phyloP scores from a whole-genome alignment of 1,284 basidiomycete species.

The Xerocomus amazonicus region DNA sequence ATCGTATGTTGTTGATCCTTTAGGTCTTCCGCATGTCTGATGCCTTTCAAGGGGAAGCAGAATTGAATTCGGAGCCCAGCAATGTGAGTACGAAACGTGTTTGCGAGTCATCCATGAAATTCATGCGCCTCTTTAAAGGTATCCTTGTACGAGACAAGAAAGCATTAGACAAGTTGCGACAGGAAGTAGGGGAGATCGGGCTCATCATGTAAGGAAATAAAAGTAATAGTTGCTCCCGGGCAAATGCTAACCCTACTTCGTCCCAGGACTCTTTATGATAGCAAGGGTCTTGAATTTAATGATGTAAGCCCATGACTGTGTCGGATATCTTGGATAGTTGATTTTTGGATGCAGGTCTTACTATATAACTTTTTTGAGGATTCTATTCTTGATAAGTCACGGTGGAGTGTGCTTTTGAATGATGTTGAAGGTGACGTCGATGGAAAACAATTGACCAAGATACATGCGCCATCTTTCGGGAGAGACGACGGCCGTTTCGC shows the following conservation, averaged over 20 bases:
- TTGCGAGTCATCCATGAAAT: neutral
- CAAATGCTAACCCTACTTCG: neutral
- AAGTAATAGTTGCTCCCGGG: neutral
- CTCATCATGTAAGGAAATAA: conserved; percentile 36
- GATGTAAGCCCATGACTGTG: conserved; percentile 42
- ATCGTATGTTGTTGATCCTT: conserved; percentile 33
- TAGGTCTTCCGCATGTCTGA: conserved; percentile 5
- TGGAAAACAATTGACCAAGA: conserved; percentile 8
- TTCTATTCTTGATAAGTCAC: conserved; percentile 45
- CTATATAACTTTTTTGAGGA: conserved; percentile 71
- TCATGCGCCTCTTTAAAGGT: conserved; percentile 35
- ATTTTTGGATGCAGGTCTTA: conserved; percentile 47
- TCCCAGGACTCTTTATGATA: conserved; percentile 64
- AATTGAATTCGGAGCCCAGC: conserved; percentile 65
- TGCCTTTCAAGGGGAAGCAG: conserved; percentile 38
- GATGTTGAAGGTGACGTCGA: conserved; percentile 29
- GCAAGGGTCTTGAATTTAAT: conserved; percentile 73
- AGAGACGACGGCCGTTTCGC: conserved; percentile 48
- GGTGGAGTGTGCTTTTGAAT: conserved; percentile 63
- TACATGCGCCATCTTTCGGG: conserved; percentile 45
- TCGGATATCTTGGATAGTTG: neutral
- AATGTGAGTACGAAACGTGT: conserved; percentile 43
- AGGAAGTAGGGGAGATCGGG: neutral
- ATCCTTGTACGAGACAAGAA: conserved; percentile 51
- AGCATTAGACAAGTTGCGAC: neutral